Conservation (phyloP, 371 early-diverging fungal genomes). For the Cokeromyces recurvatus region DNA sequence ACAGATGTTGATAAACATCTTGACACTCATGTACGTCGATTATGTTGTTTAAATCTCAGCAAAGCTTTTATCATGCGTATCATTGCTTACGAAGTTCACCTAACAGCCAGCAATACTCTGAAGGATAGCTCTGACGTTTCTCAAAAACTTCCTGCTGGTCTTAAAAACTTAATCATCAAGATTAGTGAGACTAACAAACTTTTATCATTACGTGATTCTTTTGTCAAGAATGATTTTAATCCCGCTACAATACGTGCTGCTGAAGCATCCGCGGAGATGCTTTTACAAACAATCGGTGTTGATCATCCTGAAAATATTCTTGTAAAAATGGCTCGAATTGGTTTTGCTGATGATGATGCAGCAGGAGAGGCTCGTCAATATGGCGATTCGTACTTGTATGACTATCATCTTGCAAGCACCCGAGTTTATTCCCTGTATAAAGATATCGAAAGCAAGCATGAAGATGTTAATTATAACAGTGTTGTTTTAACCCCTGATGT, state of each 20-base stretch:
- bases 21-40: conserved; percentile 19
- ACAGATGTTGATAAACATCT: not conserved
- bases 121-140: not conserved
- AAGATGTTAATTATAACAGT: conserved; percentile 2
- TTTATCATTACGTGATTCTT: conserved; percentile 16
- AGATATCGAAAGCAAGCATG: conserved; percentile 7
- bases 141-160: conserved; percentile 35
- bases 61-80: conserved; percentile 38
- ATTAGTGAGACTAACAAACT: conserved; percentile 33
- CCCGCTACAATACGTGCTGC: conserved; percentile 3
- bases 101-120: conserved; percentile 20
- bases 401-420: conserved; percentile 21
- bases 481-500: conserved; percentile 20
- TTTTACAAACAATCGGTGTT: conserved; percentile 16
- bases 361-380: conserved; percentile 31
- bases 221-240: conserved; percentile 28
- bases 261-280: conserved; percentile 6
- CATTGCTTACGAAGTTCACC: conserved; percentile 37
- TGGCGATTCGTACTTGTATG: conserved; percentile 38
- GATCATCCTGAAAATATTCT: conserved; percentile 1
- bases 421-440: conserved; percentile 21
- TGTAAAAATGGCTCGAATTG: conserved; percentile 8
- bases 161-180: conserved; percentile 30
- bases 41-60: conserved; percentile 35
- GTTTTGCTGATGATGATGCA: conserved; percentile 26